Conservation (phyloP, 208 protist species). For the Trypanosoma cruzi region DNA sequence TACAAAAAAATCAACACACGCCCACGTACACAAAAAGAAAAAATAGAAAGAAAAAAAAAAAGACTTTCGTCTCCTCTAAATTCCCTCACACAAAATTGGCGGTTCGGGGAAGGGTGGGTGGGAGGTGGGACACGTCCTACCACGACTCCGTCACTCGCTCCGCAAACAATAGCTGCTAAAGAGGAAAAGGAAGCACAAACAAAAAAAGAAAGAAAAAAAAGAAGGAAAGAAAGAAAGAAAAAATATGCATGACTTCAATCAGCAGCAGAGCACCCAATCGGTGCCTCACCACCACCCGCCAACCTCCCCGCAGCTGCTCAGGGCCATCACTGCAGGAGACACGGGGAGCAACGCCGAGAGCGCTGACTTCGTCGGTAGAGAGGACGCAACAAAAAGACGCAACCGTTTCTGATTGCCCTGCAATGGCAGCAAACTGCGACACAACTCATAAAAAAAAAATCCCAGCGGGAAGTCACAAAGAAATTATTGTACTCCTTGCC, state of each 20-base stretch:
- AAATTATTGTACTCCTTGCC: no score
- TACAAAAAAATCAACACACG: not conserved
- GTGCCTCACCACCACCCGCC: not conserved
- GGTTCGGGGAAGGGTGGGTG: not conserved
- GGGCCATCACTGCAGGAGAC: no score
- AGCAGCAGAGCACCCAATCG: not conserved
- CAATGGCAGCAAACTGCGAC: no score
- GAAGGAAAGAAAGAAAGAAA: conserved; percentile 11
- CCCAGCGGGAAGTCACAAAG: no score
- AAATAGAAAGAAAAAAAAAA: not conserved
- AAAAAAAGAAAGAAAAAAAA: not conserved
- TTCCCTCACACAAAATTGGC: not conserved
- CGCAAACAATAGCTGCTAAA: not conserved
- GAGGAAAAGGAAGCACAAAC: conserved; percentile 6
- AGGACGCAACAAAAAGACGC: not conserved
- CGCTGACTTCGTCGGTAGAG: not conserved
- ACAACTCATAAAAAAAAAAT: not conserved
- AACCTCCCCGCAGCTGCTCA: not conserved
- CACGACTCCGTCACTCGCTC: not conserved
- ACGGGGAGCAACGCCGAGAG: no score
- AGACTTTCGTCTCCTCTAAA: not conserved
- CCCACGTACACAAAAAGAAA: not conserved
- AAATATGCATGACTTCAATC: not conserved
- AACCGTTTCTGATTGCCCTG: not conserved
- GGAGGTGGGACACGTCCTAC: not conserved